These are phyloP conservation scores for Schizochytrium sp. DNA, from an alignment of 108 stramenopile species.

Conservation along the genomic window DNA sequence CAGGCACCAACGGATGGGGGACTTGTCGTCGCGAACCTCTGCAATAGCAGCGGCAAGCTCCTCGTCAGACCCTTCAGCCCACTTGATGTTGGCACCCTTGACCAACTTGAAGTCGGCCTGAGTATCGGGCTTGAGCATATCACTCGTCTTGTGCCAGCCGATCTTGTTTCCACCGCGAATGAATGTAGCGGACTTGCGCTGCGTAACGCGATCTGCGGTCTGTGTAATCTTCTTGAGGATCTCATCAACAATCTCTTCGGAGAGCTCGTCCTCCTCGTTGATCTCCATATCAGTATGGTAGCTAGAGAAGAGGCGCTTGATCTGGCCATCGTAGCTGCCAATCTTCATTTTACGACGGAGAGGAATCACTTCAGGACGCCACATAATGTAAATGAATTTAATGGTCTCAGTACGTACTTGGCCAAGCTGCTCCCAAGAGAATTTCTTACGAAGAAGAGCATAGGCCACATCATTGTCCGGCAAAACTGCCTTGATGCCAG, in stretches of 20 bases:
- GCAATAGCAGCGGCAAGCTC: slow-evolving; percentile 62
- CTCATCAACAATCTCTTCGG: slow-evolving; percentile 56
- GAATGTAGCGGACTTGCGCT: slow-evolving; percentile 53
- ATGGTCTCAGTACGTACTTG: slow-evolving; percentile 65
- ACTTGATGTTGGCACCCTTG: slow-evolving; percentile 63
- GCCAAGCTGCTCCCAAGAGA: slow-evolving; percentile 65
- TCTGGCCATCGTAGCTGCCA: slow-evolving; percentile 67
- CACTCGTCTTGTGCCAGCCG: slow-evolving; percentile 63
- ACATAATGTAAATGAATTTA: slow-evolving; percentile 68
- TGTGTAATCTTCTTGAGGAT: slow-evolving; percentile 65
- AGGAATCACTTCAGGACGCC: slow-evolving; percentile 68
- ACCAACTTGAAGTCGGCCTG: slow-evolving; percentile 63
- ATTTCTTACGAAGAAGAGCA: slow-evolving; percentile 55
- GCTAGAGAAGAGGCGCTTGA: slow-evolving; percentile 65
- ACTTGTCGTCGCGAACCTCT: slow-evolving; percentile 63
- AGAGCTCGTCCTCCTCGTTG: slow-evolving; percentile 63
- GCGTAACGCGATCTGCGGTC: slow-evolving; percentile 57
- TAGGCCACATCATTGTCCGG: slow-evolving; percentile 64
- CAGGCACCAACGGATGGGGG: slow-evolving; percentile 64
- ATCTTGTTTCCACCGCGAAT: slow-evolving; percentile 48
- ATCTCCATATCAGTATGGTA: slow-evolving; percentile 71
- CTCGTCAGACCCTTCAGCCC: slow-evolving; percentile 42
- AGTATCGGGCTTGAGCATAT: slow-evolving; percentile 58
- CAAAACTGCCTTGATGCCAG: slow-evolving; percentile 60
- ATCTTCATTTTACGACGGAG: slow-evolving; percentile 71